These are phyloP conservation scores for Naematelia encephala DNA, from an alignment of 768 basidiomycete species.

Conservation along the genomic window DNA sequence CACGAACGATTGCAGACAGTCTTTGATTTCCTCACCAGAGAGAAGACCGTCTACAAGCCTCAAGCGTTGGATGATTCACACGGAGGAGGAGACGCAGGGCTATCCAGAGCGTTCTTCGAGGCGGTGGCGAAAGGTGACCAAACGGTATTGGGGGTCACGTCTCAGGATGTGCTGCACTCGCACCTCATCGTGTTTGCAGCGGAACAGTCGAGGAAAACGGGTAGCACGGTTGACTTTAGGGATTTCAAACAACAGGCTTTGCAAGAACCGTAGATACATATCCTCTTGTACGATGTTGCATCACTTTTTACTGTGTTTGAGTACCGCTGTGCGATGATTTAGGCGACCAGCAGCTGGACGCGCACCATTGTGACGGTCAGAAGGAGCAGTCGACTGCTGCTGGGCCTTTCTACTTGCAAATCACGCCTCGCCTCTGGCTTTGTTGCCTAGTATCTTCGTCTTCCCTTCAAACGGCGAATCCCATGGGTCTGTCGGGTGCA, in stretches of 20 bases:
- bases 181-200: constrained; percentile 84
- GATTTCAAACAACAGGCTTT: constrained; percentile 58
- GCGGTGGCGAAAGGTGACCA: constrained; percentile 68
- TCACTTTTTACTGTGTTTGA: no score
- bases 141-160: constrained; percentile 60
- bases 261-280: no score
- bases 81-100: constrained; percentile 75
- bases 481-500: no score
- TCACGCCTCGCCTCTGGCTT: no score
- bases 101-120: constrained; percentile 68
- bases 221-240: constrained; percentile 64
- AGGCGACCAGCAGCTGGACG: no score
- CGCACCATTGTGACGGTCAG: no score
- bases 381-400: no score
- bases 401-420: no score
- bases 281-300: no score
- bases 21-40: constrained; percentile 62
- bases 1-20: constrained; percentile 53
- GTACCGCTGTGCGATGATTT: no score
- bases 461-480: no score
- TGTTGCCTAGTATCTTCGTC: no score
- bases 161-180: constrained; percentile 67
- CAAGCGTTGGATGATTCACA: constrained; percentile 52
- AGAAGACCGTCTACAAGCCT: constrained; percentile 56
- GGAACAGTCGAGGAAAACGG: constrained; percentile 68